Evolutionary conservation across 2,329 filamentous ascomycete species (phyloP), one percentile per base, ranked within the genome.

Genomic region (Metarhizium robertsii): DNA sequence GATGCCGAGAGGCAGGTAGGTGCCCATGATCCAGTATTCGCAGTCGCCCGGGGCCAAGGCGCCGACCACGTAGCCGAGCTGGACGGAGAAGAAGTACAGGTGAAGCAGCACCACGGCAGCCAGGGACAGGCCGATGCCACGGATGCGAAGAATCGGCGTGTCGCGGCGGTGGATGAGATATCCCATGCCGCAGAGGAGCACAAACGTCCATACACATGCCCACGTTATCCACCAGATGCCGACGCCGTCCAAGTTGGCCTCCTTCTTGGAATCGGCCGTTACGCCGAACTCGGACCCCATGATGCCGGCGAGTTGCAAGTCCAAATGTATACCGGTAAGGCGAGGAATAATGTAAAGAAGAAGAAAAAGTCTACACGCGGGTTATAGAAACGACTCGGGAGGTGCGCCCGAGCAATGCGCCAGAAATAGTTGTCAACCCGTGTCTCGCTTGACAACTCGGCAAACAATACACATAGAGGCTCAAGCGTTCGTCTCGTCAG

Each of bases 21-120:
- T 76, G 51, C 79, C 78, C 84, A 87, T 87, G 64, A 84, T 74
- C 79, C 81, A 87, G 64, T 77, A 87, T 64, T 85, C 79, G 10
- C 74, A 71, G 11, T 76, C 70, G 52, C 76, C 78, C 0, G 81
- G 77, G 30, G 69, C 64, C 2, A 71, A 57, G 0, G 66, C 61
- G 0, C 70, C 71, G 25, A 73, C 54, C 1, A 68, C 59, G 57
- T 74, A 73, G 0, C 62, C 69, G 11, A 70, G 60, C 61, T 75
- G 71, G 2, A 70, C 71, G 1, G 68, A 65, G 6, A 69, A 53
- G 72, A 71, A 75, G 63, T 73, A 75, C 2, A 72, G 57, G 52
- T 76, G 73, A 4, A 76, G 67, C 20, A 72, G 58, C 4, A 60
- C 49, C 14, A 78, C 68, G 51, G 73, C 69, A 6, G 65, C 59